Evolutionary conservation across 345 rosid species (phyloP).

Genomic region (Eucalyptus grandis): DNA sequence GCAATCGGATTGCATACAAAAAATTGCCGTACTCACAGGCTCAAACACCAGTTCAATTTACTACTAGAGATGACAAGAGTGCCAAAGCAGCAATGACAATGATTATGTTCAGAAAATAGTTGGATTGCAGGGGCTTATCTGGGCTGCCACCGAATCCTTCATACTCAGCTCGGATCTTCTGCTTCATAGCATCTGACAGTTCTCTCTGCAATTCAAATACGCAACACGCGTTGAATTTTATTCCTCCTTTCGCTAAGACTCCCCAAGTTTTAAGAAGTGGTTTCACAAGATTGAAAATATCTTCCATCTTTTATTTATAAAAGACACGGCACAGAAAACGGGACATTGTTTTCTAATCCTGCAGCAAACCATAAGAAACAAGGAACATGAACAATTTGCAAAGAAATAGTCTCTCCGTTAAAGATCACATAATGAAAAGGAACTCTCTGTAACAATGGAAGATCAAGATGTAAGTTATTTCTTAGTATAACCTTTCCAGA

Average conservation of each 20-base stretch:
- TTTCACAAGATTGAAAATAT: conserved; percentile 21
- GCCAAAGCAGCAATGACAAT: conserved; percentile 63
- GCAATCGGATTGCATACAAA: neutral
- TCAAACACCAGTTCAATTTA: conserved; percentile 19
- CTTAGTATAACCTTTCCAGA: conserved; percentile 54
- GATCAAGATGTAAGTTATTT: neutral
- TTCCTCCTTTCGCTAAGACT: conserved; percentile 22
- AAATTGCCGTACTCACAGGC: neutral
- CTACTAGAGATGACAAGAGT: conserved; percentile 47
- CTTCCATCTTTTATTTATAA: conserved; percentile 29
- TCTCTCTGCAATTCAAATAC: conserved; percentile 64
- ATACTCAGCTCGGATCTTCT: conserved; percentile 84
- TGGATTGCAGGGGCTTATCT: conserved; percentile 57
- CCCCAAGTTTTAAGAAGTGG: conserved; percentile 7
- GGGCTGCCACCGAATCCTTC: conserved; percentile 81
- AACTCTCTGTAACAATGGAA: neutral
- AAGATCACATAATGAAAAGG: neutral
- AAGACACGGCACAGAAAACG: conserved; percentile 33
- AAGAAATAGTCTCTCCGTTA: neutral
- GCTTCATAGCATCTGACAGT: conserved; percentile 81
- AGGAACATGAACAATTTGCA: conserved; percentile 20
- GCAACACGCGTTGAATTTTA: conserved; percentile 37
- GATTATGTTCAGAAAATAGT: conserved; percentile 80
- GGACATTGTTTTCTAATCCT: conserved; percentile 39
- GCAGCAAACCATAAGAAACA: conserved; percentile 28